These are phyloP conservation scores for Trichophyton simii DNA, from an alignment of 2,329 filamentous ascomycete genomes.

Conservation along the genomic window DNA sequence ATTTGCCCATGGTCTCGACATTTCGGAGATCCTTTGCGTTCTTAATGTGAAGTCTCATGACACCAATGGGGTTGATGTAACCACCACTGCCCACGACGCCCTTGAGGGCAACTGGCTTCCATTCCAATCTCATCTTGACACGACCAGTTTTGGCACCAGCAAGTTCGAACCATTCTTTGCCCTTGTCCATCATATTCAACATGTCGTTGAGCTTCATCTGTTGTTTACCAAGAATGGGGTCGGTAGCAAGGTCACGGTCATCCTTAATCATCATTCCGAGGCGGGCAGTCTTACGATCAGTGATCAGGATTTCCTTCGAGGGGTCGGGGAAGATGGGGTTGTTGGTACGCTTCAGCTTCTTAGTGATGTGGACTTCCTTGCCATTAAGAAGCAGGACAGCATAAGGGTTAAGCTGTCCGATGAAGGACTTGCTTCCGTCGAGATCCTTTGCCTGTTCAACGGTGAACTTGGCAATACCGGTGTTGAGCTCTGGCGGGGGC, in stretches of 20 bases:
- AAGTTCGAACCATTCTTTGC: slow-evolving; percentile 92
- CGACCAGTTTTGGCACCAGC: slow-evolving; percentile 68
- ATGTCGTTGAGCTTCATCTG: slow-evolving; percentile 94
- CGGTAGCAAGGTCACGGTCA: slow-evolving; percentile 69
- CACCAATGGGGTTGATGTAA: slow-evolving; percentile 85
- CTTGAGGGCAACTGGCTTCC: slow-evolving; percentile 84
- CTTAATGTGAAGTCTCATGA: slow-evolving; percentile 88
- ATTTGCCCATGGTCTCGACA: slow-evolving; percentile 89
- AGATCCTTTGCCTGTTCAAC: slow-evolving; percentile 95
- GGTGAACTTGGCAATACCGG: slow-evolving; percentile 85
- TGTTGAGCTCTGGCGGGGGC: slow-evolving; percentile 77
- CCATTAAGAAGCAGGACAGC: slow-evolving; percentile 79
- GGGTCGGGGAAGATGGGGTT: slow-evolving; percentile 93
- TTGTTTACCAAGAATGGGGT: slow-evolving; percentile 80
- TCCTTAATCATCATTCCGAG: slow-evolving; percentile 91
- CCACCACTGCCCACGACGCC: slow-evolving; percentile 67
- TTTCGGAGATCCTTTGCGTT: slow-evolving; percentile 74
- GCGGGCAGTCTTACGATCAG: slow-evolving; percentile 79
- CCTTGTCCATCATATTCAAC: slow-evolving; percentile 78
- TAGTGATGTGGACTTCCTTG: slow-evolving; percentile 77
- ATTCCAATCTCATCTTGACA: slow-evolving; percentile 80
- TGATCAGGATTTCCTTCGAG: slow-evolving; percentile 87
- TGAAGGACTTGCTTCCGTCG: slow-evolving; percentile 79
- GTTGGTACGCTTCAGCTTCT: slow-evolving; percentile 92
- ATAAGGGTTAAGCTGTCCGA: slow-evolving; percentile 85